A percentile compares a stretch with the other conserved stretches of the same genome.
These are phyloP conservation scores for Saccharomycopsis crataegensis DNA, from an alignment of 1,139 yeast genomes.

Conservation along the genomic window DNA sequence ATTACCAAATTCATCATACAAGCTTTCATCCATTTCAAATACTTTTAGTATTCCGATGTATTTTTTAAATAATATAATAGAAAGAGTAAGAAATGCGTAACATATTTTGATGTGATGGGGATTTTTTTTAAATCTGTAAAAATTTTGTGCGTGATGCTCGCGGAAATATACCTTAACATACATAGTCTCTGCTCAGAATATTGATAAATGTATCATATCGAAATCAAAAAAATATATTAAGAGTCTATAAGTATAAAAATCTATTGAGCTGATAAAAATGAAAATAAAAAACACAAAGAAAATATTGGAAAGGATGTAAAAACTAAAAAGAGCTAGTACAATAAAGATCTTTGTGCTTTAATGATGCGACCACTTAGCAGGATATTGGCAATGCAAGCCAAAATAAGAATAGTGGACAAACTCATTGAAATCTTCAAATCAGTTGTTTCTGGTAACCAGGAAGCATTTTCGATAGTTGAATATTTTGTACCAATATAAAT, in stretches of 20 bases:
- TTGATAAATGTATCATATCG: too few species aligned
- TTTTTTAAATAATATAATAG: not conserved
- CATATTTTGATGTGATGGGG: too few species aligned
- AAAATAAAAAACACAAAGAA: too few species aligned
- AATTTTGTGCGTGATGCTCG: too few species aligned
- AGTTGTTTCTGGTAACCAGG: constrained; percentile 8
- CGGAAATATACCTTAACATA: too few species aligned
- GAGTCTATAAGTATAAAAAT: too few species aligned
- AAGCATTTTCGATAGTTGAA: constrained; percentile 4
- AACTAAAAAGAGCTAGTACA: not conserved
- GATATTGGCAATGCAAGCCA: not conserved
- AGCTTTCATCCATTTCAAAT: constrained; percentile 23
- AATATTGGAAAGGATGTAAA: too few species aligned
- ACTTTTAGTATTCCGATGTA: not conserved
- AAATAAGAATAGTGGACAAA: constrained; percentile 3
- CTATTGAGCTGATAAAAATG: too few species aligned
- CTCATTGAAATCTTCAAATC: constrained; percentile 14
- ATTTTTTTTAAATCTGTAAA: not conserved
- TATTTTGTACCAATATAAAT: not conserved
- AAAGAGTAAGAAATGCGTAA: not conserved
- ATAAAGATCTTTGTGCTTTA: constrained; percentile 1
- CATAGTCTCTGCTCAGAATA: too few species aligned
- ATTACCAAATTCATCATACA: constrained; percentile 83
- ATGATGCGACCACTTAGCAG: not conserved
- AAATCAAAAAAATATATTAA: too few species aligned